phyloP scores from a whole-genome alignment of 2,329 filamentous ascomycete species.

The Neoscytalidium dimidiatum region DNA sequence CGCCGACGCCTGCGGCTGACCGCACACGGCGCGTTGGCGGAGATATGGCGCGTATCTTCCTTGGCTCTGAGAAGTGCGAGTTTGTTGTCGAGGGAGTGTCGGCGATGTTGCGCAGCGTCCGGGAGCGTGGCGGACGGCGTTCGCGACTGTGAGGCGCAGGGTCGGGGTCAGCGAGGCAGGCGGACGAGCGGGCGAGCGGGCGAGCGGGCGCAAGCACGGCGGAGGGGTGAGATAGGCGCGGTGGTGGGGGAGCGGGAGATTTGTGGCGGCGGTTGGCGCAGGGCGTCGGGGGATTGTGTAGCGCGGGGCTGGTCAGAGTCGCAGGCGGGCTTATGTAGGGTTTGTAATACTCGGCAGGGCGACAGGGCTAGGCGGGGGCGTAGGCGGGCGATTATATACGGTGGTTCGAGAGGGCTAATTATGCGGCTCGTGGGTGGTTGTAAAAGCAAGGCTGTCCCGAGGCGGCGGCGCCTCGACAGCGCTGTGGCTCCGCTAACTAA shows the following conservation, averaged over 20 bases:
- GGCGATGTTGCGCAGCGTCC: not conserved
- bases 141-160: not conserved
- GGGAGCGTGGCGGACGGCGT: not conserved
- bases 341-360: not conserved
- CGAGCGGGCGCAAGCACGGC: not conserved
- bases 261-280: not conserved
- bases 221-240: not conserved
- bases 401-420: conserved; percentile 12
- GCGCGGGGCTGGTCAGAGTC: not conserved
- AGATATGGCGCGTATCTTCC: not conserved
- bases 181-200: not conserved
- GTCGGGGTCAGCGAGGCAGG: too few relatives aligned
- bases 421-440: conserved; percentile 16
- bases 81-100: not conserved
- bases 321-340: not conserved
- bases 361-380: not conserved
- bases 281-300: not conserved
- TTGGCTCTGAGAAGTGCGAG: not conserved
- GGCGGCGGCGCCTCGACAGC: conserved; percentile 1
- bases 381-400: not conserved
- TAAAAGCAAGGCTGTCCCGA: conserved; percentile 14
- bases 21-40: not conserved
- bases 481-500: not conserved
- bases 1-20: conserved; percentile 11
- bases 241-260: conserved; percentile 1